Evolutionary conservation across 2,329 filamentous ascomycete genomes (phyloP).

Genomic region (Monosporascus sp.): DNA sequence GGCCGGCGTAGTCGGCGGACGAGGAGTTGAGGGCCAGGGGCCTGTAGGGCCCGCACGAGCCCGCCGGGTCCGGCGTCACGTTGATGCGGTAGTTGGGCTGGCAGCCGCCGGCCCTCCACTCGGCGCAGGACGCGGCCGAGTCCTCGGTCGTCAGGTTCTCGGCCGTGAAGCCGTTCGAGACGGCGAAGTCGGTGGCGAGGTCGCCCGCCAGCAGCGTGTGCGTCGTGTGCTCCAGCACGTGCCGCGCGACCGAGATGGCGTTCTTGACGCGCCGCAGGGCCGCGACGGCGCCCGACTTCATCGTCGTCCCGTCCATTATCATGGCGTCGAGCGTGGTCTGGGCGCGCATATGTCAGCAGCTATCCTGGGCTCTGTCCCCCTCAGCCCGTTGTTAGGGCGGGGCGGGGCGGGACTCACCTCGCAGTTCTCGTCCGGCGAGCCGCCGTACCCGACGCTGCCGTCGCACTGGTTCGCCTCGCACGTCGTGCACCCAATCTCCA

Average conservation of each 20-base stretch:
- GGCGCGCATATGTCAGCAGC: not conserved
- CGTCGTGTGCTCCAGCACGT: conserved; percentile 45
- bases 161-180: conserved; percentile 43
- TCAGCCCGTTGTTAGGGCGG: no score
- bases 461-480: conserved; percentile 51
- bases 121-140: conserved; percentile 34
- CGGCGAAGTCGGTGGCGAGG: conserved; percentile 46
- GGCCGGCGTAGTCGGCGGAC: conserved; percentile 9
- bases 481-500: conserved; percentile 44
- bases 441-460: conserved; percentile 49
- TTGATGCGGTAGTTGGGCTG: conserved; percentile 47
- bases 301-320: conserved; percentile 50
- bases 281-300: conserved; percentile 50
- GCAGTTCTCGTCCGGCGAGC: conserved; percentile 50
- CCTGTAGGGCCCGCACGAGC: conserved; percentile 43
- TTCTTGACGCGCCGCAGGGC: conserved; percentile 42
- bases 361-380: not conserved
- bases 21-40: conserved; percentile 24
- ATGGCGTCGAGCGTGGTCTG: conserved; percentile 52
- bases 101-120: conserved; percentile 38
- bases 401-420: conserved; percentile 26
- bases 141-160: conserved; percentile 38
- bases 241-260: conserved; percentile 44
- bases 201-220: conserved; percentile 50
- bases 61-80: conserved; percentile 37